A percentile compares a stretch with the other conserved stretches of the same genome.
These are phyloP conservation scores for Meyerozyma elateridarum DNA, from an alignment of 1,139 yeast species.

Conservation along the genomic window DNA sequence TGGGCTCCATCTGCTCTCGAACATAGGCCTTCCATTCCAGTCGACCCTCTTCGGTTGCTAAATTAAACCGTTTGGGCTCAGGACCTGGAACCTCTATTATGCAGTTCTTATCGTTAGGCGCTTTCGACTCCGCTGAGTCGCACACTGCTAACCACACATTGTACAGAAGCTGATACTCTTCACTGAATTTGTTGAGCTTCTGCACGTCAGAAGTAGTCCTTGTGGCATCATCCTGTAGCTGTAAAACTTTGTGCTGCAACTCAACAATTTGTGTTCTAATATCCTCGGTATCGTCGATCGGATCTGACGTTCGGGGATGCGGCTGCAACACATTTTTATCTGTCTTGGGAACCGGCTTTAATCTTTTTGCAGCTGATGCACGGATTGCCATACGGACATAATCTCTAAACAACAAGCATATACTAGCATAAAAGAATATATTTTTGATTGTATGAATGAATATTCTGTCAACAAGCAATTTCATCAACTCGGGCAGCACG, in stretches of 20 bases:
- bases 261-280: slow-evolving; percentile 2
- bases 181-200: too few species aligned
- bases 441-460: neutral
- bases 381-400: neutral
- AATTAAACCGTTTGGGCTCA: slow-evolving; percentile 1
- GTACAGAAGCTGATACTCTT: too few species aligned
- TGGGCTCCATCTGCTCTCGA: slow-evolving; percentile 1
- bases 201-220: too few species aligned
- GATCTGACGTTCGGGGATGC: neutral
- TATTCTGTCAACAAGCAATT: neutral
- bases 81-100: slow-evolving; percentile 3
- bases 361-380: too few species aligned
- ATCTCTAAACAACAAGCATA: neutral
- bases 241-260: too few species aligned
- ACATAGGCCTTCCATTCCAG: slow-evolving; percentile 3
- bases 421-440: neutral
- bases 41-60: slow-evolving; percentile 3
- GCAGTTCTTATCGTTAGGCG: neutral
- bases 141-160: slow-evolving; percentile 9
- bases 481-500: too few species aligned
- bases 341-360: too few species aligned
- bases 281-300: slow-evolving; percentile 3
- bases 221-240: too few species aligned
- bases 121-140: slow-evolving; percentile 7
- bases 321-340: neutral